Conservation (phyloP, 2,329 filamentous ascomycete genomes). For the Erysiphe pulchra region DNA sequence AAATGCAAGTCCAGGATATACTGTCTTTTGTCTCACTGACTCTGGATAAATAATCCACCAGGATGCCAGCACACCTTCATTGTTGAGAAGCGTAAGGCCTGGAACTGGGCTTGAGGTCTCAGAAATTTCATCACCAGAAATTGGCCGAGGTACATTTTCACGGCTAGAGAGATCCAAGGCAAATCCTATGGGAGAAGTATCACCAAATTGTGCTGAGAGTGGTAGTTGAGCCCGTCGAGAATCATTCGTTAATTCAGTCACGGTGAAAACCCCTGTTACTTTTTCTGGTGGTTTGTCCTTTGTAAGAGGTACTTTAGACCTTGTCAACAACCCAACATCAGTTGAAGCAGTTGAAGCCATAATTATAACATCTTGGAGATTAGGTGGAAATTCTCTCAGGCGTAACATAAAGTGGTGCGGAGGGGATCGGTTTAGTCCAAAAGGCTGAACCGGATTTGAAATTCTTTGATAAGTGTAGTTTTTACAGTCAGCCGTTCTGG, state of each 20-base stretch:
- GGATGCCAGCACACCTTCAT: slow-evolving; percentile 58
- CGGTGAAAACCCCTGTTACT: slow-evolving; percentile 44
- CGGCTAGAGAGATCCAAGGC: slow-evolving; percentile 63
- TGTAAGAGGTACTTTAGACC: slow-evolving; percentile 42
- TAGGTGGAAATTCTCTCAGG: slow-evolving; percentile 55
- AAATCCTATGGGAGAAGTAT: slow-evolving; percentile 57
- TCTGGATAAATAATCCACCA: slow-evolving; percentile 92
- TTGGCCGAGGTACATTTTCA: slow-evolving; percentile 53
- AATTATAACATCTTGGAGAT: slow-evolving; percentile 58
- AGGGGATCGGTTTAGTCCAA: slow-evolving; percentile 34
- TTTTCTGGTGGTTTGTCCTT: slow-evolving; percentile 29
- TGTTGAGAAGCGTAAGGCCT: slow-evolving; percentile 61
- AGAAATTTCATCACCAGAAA: slow-evolving; percentile 51
- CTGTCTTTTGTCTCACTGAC: slow-evolving; percentile 47
- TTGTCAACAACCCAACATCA: slow-evolving; percentile 55
- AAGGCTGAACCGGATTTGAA: slow-evolving; percentile 47
- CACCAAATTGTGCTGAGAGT: slow-evolving; percentile 36
- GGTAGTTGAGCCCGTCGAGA: slow-evolving; percentile 51
- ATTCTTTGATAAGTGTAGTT: slow-evolving; percentile 51
- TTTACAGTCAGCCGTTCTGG: slow-evolving; percentile 28
- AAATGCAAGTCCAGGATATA: slow-evolving; percentile 41
- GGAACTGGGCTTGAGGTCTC: slow-evolving; percentile 62
- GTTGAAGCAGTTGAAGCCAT: slow-evolving; percentile 56
- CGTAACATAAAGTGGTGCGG: slow-evolving; percentile 59
- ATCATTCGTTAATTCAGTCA: slow-evolving; percentile 47